Base-by-base conservation (phyloP, 176 grass and related monocot genomes). In the Pontederia paniculata region DNA sequence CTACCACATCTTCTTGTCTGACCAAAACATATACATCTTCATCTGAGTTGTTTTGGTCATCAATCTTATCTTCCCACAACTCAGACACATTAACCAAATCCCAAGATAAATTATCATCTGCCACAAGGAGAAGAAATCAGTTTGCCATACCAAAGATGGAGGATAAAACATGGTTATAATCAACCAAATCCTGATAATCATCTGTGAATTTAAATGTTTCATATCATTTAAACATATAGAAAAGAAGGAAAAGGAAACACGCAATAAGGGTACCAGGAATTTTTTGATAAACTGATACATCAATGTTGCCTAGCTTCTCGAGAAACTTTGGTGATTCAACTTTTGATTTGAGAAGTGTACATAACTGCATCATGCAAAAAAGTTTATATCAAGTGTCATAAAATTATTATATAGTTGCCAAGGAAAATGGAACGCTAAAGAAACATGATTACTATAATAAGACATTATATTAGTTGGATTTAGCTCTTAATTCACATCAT, bases 281-380 rank as follows among this genome's bases (percentile, higher is more conserved):
- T 57, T 84, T 77, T 55, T 81, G 70, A 77, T 65, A 65, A 54
- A 81, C 54, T 1, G 74, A 70, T 52, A 67, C 75, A 14, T 88
- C 73, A 73, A 88, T 79, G 49, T 58, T 72, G 21, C 80, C 66
- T 10, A 91, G 19, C 57, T 98, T 87, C 66, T 84, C 72, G 76
- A 98, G 69, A 75, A 98, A 91, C 2, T 72, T 60, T 18, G 81
- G 77, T 16, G 93, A 98, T 72, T 81, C 83, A 76, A 98, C 75
- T 66, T 73, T 84, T 45, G 83, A 84, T 80, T 88, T 91, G 28
- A 98, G 74, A 58, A 86, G 71, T 51, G 81, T 74, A 59, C 70
- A 81, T 53, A 95, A 15, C 89, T 95, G 73, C 57, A 73, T 37
- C n/a, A n/a, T n/a, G n/a, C n/a, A n/a, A n/a, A n/a, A n/a, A n/a